Evolutionary conservation across 208 protist genomes (phyloP), one percentile per base, ranked within the genome.

Genomic region (Leishmania gerbilli): DNA sequence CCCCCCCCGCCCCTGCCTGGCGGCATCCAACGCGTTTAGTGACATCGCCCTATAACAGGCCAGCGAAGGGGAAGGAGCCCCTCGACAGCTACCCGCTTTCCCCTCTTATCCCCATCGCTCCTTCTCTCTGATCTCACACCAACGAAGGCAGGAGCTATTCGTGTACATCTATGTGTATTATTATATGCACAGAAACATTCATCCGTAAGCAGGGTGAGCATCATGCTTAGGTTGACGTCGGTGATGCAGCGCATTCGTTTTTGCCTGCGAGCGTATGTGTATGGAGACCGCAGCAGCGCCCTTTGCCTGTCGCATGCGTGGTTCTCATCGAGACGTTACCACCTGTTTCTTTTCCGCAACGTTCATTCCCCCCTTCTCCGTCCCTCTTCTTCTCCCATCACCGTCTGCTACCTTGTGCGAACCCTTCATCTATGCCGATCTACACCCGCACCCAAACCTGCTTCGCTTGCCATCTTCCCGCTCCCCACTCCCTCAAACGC

Each of bases 271-370:
- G 24, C 37, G 42, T n/a, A 6, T 55, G 27, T 3, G 27, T 37
- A 53, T 34, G 21, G 17, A 21, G 11, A 21, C 40, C 62, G 40
- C 27, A 40, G 27, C 31, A 17, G n/a, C 62, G 31, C 62, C 62
- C 17, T 40, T 68, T 17, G 31, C 4, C 27, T 40, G 31, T 40
- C 8, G 13, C 62, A 21, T 15, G 31, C 62, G 62, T 4, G 15
- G 27, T 1, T 40, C 62, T 68, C 27, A 34, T 21, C 31, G 3
- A 40, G 31, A 5, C 31, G 4, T 8, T 31, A 42, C 62, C 31
- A 68, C 31, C n/a, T 83, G 21, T 83, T 79, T 77, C 67, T 56
- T 51, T 55, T 69, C 4, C 56, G 45, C 67, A 82, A 62, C 37
- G 27, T 6, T 45, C n/a, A 37, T 34, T 83, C 47, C 21, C 53